phyloP scores from a whole-genome alignment of 208 protist genomes.

The Histomonas meleagridis region DNA sequence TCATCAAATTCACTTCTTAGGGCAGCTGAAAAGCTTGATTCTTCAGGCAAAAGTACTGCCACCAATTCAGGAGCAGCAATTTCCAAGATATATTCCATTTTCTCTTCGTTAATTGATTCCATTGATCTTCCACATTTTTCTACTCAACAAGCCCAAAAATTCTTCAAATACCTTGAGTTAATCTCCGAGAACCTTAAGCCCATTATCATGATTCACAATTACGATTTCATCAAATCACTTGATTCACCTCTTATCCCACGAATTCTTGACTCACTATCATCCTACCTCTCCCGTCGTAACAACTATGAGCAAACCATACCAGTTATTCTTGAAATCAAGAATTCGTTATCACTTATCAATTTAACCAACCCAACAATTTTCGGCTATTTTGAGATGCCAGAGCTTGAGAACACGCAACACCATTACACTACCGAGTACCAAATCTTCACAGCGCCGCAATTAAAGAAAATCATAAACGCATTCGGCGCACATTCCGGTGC shows the following conservation, averaged over 20 bases:
- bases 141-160: not conserved
- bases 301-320: not conserved
- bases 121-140: not conserved
- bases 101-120: not conserved
- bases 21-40: not conserved
- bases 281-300: not conserved
- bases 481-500: not conserved
- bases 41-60: not conserved
- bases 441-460: not conserved
- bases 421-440: not conserved
- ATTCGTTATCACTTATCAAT: not conserved
- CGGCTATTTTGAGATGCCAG: not conserved
- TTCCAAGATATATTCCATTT: not conserved
- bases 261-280: not conserved
- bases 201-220: not conserved
- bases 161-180: not conserved
- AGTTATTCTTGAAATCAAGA: not conserved
- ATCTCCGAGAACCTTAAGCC: not conserved
- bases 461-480: not conserved
- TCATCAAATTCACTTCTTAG: not conserved
- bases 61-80: not conserved
- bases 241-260: not conserved
- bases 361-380: not conserved
- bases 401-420: not conserved
- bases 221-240: not conserved